Percentiles rank a stretch among this genome's conserved stretches.
Evolutionary conservation across 148 eudicot species (phyloP).

Genomic region (Rheum nobile): DNA sequence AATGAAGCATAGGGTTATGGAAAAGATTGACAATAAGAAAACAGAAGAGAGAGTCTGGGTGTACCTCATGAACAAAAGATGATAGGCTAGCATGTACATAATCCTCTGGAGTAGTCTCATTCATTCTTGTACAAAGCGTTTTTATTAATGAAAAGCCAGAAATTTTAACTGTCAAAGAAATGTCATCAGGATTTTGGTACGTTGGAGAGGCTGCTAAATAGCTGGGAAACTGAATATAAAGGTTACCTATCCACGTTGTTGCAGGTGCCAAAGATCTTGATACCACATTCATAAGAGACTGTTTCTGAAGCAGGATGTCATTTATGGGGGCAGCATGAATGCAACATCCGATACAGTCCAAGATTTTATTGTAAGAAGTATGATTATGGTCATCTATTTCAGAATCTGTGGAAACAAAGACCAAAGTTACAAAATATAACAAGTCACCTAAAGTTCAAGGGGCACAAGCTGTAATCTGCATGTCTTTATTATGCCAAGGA

Average conservation of each 20-base stretch:
- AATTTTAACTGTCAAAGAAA: slow-evolving; percentile 57
- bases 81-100: slow-evolving; percentile 21
- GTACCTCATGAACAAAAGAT: slow-evolving; percentile 61
- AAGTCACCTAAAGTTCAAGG: background rate
- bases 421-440: background rate
- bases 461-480: too few relatives aligned
- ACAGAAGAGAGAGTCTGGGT: background rate
- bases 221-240: background rate
- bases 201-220: background rate
- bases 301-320: slow-evolving; percentile 55
- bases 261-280: slow-evolving; percentile 49
- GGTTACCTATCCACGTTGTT: slow-evolving; percentile 74
- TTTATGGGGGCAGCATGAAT: slow-evolving; percentile 37
- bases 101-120: slow-evolving; percentile 21
- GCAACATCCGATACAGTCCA: slow-evolving; percentile 62
- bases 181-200: background rate
- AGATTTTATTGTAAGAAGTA: slow-evolving; percentile 49
- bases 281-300: slow-evolving; percentile 38
- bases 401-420: slow-evolving; percentile 16
- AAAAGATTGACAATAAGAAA: background rate
- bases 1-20: background rate
- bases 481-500: too few relatives aligned
- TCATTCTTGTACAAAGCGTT: slow-evolving; percentile 63
- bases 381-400: slow-evolving; percentile 42
- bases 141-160: slow-evolving; percentile 56